These are phyloP conservation scores for Lentinula aciculospora DNA, from an alignment of 768 basidiomycete species.

Conservation along the genomic window DNA sequence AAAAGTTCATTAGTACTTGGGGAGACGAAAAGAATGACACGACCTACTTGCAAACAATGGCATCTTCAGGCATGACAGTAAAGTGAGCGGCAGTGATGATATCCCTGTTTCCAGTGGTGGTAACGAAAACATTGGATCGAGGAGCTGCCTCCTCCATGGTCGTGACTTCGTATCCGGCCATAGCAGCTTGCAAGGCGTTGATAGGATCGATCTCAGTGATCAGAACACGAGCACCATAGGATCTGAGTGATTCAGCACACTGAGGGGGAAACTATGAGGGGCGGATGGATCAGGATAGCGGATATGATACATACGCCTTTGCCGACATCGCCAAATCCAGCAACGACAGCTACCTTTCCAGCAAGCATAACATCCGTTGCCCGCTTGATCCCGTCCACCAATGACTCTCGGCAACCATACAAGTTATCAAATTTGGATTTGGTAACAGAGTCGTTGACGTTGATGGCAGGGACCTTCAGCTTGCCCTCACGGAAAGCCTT, in stretches of 20 bases:
- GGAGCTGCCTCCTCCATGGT: conserved; percentile 98
- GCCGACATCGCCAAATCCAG: conserved; percentile 98
- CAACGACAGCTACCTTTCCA: conserved; percentile 98
- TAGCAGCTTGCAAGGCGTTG: conserved; percentile 99
- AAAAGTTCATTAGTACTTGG: conserved; percentile 5
- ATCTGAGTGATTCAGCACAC: conserved; percentile 95
- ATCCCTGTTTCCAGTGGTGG: conserved; percentile 97
- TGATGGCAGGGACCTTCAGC: conserved; percentile 97
- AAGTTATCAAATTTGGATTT: conserved; percentile 99
- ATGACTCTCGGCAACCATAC: conserved; percentile 99
- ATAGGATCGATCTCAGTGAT: conserved; percentile 99
- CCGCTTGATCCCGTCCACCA: conserved; percentile 99
- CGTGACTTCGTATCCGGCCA: conserved; percentile 98
- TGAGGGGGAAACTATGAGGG: conserved; percentile 23
- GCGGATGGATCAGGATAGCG: neutral
- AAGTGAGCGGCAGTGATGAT: conserved; percentile 95
- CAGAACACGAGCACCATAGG: conserved; percentile 96
- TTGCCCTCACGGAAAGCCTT: conserved; percentile 94
- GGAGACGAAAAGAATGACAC: neutral
- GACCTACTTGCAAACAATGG: conserved; percentile 93
- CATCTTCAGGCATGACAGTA: conserved; percentile 92
- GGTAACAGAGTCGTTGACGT: conserved; percentile 99
- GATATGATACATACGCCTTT: conserved; percentile 75
- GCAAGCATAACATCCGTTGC: conserved; percentile 99
- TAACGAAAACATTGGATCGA: conserved; percentile 89